Evolutionary conservation across 2,329 filamentous ascomycete genomes (phyloP).

Genomic region (Monosporascus sp.): DNA sequence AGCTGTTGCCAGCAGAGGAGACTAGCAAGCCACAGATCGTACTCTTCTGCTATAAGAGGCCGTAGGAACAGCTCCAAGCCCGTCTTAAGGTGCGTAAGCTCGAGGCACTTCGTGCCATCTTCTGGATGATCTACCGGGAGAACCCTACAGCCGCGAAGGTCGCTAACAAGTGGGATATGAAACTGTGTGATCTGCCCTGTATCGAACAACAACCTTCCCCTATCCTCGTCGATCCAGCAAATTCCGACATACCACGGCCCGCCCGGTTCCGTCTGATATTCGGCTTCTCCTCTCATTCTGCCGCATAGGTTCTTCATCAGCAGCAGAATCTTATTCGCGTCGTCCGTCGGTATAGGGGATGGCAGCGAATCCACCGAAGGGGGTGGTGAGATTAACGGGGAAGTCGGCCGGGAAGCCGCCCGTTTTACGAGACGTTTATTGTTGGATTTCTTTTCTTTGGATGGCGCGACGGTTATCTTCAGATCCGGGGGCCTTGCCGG

Average conservation of each 20-base stretch:
- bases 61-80: constrained; percentile 60
- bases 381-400: constrained; percentile 48
- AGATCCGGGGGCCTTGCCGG: constrained; percentile 30
- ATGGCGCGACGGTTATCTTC: constrained; percentile 27
- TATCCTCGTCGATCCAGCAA: constrained; percentile 73
- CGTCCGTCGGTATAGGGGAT: constrained; percentile 56
- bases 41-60: constrained; percentile 59
- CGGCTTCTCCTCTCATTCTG: constrained; percentile 72
- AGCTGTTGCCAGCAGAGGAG: constrained; percentile 78
- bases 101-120: constrained; percentile 43
- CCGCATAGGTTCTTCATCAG: constrained; percentile 76
- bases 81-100: constrained; percentile 49
- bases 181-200: constrained; percentile 61
- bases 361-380: constrained; percentile 58
- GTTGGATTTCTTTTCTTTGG: constrained; percentile 43
- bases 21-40: constrained; percentile 76
- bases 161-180: constrained; percentile 63
- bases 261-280: constrained; percentile 60
- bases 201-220: constrained; percentile 70
- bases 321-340: constrained; percentile 66
- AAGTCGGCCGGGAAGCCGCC: constrained; percentile 51
- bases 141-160: constrained; percentile 70
- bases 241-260: constrained; percentile 66
- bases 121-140: constrained; percentile 47
- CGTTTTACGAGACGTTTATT: constrained; percentile 52